A percentile compares a stretch with the other conserved stretches of the same genome.
phyloP scores from a whole-genome alignment of 768 basidiomycete species.

The Hemileccinum impolitum region DNA sequence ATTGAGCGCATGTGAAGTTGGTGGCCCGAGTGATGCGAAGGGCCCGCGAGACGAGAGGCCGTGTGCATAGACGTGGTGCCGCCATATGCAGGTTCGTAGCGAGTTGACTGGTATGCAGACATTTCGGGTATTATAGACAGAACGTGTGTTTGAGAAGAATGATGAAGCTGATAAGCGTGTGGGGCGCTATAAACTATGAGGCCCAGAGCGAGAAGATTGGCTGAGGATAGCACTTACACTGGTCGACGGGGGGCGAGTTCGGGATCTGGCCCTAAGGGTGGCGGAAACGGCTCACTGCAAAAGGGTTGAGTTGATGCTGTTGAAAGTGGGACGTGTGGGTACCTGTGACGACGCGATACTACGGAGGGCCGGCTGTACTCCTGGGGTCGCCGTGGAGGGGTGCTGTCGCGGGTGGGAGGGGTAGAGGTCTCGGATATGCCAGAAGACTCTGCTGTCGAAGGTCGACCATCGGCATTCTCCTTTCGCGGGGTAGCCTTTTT shows the following conservation, averaged over 20 bases:
- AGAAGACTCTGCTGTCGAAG: slow-evolving; percentile 75
- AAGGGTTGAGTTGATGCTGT: slow-evolving; percentile 4
- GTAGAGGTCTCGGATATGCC: slow-evolving; percentile 69
- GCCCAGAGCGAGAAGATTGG: background rate
- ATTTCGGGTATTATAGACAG: slow-evolving; percentile 62
- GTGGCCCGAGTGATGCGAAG: slow-evolving; percentile 27
- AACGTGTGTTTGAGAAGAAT: slow-evolving; percentile 40
- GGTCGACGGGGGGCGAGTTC: slow-evolving; percentile 44
- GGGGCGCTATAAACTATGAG: slow-evolving; percentile 34
- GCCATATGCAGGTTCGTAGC: slow-evolving; percentile 52
- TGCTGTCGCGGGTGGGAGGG: slow-evolving; percentile 64
- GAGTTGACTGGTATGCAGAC: slow-evolving; percentile 45
- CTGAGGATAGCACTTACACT: slow-evolving; percentile 37
- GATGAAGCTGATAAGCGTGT: slow-evolving; percentile 43
- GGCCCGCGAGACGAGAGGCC: slow-evolving; percentile 38
- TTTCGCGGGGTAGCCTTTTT: slow-evolving; percentile 61
- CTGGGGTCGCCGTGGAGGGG: slow-evolving; percentile 55
- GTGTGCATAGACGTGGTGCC: slow-evolving; percentile 30
- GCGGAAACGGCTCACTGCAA: slow-evolving; percentile 44
- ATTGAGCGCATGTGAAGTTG: slow-evolving; percentile 48
- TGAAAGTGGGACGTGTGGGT: background rate
- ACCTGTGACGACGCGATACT: slow-evolving; percentile 42
- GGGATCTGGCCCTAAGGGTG: slow-evolving; percentile 41
- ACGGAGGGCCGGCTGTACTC: slow-evolving; percentile 38
- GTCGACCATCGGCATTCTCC: slow-evolving; percentile 58